Percentiles rank a stretch among this genome's conserved stretches.
These are phyloP conservation scores for Phascolomyces articulosus DNA, from an alignment of 371 early-diverging fungal genomes.

Conservation along the genomic window DNA sequence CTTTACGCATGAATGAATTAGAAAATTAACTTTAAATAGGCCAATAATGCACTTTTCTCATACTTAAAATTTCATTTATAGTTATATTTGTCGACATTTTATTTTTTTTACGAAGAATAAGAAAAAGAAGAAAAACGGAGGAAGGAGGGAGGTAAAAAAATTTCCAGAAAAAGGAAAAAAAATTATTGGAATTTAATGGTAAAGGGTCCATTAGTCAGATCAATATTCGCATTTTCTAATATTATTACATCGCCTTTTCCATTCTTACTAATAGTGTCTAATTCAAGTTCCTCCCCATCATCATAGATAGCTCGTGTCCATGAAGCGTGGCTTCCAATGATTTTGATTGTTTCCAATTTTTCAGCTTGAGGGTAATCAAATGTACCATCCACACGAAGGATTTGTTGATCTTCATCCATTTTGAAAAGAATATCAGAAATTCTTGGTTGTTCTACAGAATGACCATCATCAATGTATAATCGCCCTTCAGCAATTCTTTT, in stretches of 20 bases:
- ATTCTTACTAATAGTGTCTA: background rate
- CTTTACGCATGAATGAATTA: no score
- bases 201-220: background rate
- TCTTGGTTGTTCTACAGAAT: constrained; percentile 34
- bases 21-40: no score
- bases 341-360: constrained; percentile 20
- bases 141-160: no score
- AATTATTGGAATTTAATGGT: background rate
- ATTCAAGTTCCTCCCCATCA: background rate
- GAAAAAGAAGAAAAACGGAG: no score
- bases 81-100: no score
- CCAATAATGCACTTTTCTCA: no score
- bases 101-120: no score
- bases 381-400: constrained; percentile 28
- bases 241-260: background rate
- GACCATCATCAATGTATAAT: constrained; percentile 64
- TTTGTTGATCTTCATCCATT: constrained; percentile 27
- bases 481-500: constrained; percentile 44
- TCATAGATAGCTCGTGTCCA: background rate
- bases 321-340: constrained; percentile 1
- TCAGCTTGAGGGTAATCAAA: constrained; percentile 34
- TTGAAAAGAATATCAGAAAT: constrained; percentile 32
- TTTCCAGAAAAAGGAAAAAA: no score
- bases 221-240: background rate
- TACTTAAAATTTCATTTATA: no score